Conservation (phyloP, 2,329 filamentous ascomycete genomes). For the Aaosphaeria pasadenensis region DNA sequence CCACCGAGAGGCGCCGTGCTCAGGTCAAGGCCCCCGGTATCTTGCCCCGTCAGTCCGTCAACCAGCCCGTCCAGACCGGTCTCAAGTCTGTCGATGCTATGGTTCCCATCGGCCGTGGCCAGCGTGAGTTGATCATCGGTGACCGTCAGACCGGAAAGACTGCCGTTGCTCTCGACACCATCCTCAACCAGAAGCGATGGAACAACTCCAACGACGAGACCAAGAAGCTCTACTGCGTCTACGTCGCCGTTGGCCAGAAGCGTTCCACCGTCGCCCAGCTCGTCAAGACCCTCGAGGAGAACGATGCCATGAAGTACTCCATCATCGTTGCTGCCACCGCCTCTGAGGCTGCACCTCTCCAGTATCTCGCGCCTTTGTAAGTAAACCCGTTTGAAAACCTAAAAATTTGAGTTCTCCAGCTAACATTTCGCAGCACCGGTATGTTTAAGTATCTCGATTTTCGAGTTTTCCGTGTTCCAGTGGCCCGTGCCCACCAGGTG, state of each 20-base stretch:
- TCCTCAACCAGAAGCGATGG: conserved; percentile 99
- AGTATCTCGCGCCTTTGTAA: conserved; percentile 20
- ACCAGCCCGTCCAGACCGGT: conserved; percentile 98
- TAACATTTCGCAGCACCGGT: not conserved
- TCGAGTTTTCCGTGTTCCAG: too few relatives aligned
- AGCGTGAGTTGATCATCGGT: conserved; percentile 99
- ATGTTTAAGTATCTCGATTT: not conserved
- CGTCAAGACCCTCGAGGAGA: conserved; percentile 99
- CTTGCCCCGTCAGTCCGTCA: conserved; percentile 93
- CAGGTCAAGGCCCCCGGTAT: conserved; percentile 99
- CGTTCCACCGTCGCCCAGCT: conserved; percentile 98
- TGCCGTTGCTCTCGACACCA: conserved; percentile 94
- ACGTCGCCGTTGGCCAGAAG: conserved; percentile 99
- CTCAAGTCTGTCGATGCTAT: conserved; percentile 99
- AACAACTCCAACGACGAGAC: conserved; percentile 81
- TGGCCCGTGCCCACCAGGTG: too few relatives aligned
- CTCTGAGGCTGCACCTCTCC: conserved; percentile 88
- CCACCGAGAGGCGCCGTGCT: conserved; percentile 88
- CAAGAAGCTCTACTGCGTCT: conserved; percentile 99
- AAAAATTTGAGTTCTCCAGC: not conserved
- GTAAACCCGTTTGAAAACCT: too few relatives aligned
- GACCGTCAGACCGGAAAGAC: conserved; percentile 99
- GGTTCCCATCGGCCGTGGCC: conserved; percentile 99
- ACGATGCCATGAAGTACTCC: conserved; percentile 98
- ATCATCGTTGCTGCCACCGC: conserved; percentile 93